These are phyloP conservation scores for Paxillus rubicundulus DNA, from an alignment of 768 basidiomycete genomes.

Conservation along the genomic window DNA sequence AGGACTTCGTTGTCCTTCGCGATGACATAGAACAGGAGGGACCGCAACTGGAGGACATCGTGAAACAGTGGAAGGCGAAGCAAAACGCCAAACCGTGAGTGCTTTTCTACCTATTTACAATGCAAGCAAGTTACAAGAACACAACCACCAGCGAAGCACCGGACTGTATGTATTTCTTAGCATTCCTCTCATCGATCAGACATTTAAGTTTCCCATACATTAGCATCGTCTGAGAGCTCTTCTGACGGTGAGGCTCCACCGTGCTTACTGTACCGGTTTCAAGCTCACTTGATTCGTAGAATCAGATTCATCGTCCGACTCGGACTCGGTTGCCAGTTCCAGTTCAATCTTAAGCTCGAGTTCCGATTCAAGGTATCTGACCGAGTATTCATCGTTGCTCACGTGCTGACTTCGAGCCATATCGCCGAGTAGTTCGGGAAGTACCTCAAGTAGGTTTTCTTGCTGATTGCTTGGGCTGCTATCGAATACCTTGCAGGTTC, in stretches of 20 bases:
- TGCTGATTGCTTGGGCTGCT: slow-evolving; percentile 4
- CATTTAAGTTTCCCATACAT: slow-evolving; percentile 9
- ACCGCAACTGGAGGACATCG: slow-evolving; percentile 60
- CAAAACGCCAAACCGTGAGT: slow-evolving; percentile 32
- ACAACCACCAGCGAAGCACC: slow-evolving; percentile 10
- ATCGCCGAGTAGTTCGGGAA: slow-evolving; percentile 13
- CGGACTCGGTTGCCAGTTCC: slow-evolving; percentile 29
- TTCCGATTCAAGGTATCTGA: slow-evolving; percentile 26
- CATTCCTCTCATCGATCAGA: neutral
- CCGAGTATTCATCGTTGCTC: neutral
- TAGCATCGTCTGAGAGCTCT: slow-evolving; percentile 25
- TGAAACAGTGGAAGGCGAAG: slow-evolving; percentile 59
- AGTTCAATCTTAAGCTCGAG: slow-evolving; percentile 25
- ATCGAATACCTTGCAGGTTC: slow-evolving; percentile 14
- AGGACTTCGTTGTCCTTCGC: slow-evolving; percentile 56
- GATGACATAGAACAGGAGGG: slow-evolving; percentile 48
- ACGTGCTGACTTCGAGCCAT: slow-evolving; percentile 6
- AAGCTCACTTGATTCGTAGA: neutral
- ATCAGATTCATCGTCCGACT: slow-evolving; percentile 21
- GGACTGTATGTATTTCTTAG: slow-evolving; percentile 22
- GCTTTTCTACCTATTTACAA: neutral
- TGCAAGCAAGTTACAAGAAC: slow-evolving; percentile 3
- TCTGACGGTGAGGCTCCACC: slow-evolving; percentile 22
- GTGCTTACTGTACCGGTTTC: neutral
- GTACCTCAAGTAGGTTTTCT: slow-evolving; percentile 13